Base-by-base conservation (phyloP, 805 yeast genomes). In the Starmerella stigmatis region DNA sequence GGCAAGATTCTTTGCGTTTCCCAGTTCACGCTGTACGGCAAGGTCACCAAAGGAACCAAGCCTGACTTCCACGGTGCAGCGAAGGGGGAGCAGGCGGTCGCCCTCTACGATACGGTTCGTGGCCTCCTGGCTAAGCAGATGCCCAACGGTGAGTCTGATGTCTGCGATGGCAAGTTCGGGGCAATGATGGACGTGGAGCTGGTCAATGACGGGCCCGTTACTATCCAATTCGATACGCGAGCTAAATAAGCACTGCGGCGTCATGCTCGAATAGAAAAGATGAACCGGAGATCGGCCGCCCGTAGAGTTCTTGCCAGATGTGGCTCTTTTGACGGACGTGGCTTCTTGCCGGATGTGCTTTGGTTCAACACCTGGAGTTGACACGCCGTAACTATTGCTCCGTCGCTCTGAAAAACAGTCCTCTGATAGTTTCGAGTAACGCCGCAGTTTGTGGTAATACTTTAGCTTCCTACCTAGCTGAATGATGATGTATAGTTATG, bases 131-230 rank as follows among this genome's bases (percentile, higher is more conserved):
- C 57, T 15, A 43, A 38, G 7, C 50, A 54, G 15, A 50, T 61
- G 47, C 61, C 60, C 11, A 53, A 56, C n/a, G 83, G 83, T 0
- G 72, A 68, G 1, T 77, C 70, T 0, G 75, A 74, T 38, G 94
- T 86, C 3, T 72, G 79, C 51, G 96, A 88, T 56, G 98, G 98
- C 2, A 69, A 75, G 45, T 92, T 92, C 60, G 98, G 97, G 0
- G 97, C 89, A 10, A 84, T 89, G 95, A 92, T 92, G 98, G 94
- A 85, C 51, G 96, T 94, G 13, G 73, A 73, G 1, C 63, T 89
- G 49, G 76, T 80, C 12, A 92, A 92, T 58, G 96, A 89, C 57
- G 97, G 97, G 1, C 97, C 97, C 0, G 86, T 84, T 0, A 89
- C 97, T 0, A 80, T 89, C 26, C 73, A 79, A 17, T 73, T 81